A percentile compares a stretch with the other conserved stretches of the same genome.
phyloP scores from a whole-genome alignment of 2,329 filamentous ascomycete species.

The Sphaceloma murrayae region DNA sequence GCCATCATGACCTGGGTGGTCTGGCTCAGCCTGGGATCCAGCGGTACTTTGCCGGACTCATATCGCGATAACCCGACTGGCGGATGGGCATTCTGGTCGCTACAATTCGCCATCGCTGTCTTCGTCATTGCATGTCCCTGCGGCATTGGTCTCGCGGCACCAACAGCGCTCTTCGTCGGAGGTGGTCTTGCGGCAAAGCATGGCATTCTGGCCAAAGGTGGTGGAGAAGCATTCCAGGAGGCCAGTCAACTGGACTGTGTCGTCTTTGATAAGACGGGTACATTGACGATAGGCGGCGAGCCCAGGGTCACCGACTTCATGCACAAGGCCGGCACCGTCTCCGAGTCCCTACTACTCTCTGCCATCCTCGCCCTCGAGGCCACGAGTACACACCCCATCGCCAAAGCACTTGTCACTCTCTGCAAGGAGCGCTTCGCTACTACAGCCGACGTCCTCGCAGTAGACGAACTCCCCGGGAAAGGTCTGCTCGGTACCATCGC shows the following conservation, averaged over 20 bases:
- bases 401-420: conserved; percentile 57
- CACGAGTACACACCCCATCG: conserved; percentile 65
- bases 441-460: conserved; percentile 23
- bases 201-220: conserved; percentile 74
- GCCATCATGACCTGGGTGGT: conserved; percentile 62
- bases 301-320: conserved; percentile 53
- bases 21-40: conserved; percentile 58
- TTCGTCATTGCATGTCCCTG: conserved; percentile 84
- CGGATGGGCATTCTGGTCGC: conserved; percentile 63
- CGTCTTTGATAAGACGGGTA: conserved; percentile 85
- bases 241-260: conserved; percentile 68
- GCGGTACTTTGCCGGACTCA: conserved; percentile 46
- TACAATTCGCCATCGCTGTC: conserved; percentile 77
- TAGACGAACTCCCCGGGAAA: conserved; percentile 62
- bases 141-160: conserved; percentile 73
- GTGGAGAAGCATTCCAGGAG: conserved; percentile 77
- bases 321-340: conserved; percentile 9
- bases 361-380: conserved; percentile 55
- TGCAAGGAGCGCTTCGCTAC: conserved; percentile 36
- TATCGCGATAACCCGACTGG: conserved; percentile 48
- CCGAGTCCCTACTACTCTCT: conserved; percentile 35
- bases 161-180: conserved; percentile 74
- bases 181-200: conserved; percentile 68
- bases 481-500: conserved; percentile 54
- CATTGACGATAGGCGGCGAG: conserved; percentile 62